A percentile compares a stretch with the other conserved stretches of the same genome.
These are phyloP conservation scores for Pyricularia grisea DNA, from an alignment of 2,329 filamentous ascomycete genomes.

Conservation along the genomic window DNA sequence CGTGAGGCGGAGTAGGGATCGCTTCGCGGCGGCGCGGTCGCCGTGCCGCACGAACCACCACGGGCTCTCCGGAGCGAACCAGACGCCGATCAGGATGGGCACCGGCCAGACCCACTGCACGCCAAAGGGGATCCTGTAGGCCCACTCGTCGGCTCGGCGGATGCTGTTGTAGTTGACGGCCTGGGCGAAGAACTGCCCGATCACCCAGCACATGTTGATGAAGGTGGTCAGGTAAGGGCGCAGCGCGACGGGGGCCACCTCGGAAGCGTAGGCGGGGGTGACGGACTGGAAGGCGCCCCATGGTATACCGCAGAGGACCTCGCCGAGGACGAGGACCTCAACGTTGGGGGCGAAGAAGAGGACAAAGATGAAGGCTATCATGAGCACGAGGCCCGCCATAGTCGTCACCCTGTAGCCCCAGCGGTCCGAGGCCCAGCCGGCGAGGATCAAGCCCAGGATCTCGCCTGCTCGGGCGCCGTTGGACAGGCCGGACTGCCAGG, in stretches of 20 bases:
- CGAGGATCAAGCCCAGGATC: slow-evolving; percentile 44
- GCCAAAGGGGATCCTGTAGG: slow-evolving; percentile 36
- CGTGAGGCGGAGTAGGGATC: slow-evolving; percentile 21
- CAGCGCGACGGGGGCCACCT: slow-evolving; percentile 36
- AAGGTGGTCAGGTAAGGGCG: slow-evolving; percentile 44
- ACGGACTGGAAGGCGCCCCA: slow-evolving; percentile 9
- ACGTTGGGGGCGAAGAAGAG: slow-evolving; percentile 42
- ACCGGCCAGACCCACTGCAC: slow-evolving; percentile 39
- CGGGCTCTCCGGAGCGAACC: slow-evolving; percentile 37
- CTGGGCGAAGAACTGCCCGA: slow-evolving; percentile 40
- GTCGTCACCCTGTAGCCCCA: slow-evolving; percentile 41
- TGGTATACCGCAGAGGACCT: slow-evolving; percentile 26
- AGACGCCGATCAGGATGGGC: slow-evolving; percentile 26
- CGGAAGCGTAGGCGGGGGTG: slow-evolving; percentile 31
- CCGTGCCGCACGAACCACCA: slow-evolving; percentile 35
- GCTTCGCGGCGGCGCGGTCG: slow-evolving; percentile 20
- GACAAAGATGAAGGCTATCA: slow-evolving; percentile 42
- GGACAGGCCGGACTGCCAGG: slow-evolving; percentile 47
- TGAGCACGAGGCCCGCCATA: slow-evolving; percentile 31
- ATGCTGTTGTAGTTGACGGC: slow-evolving; percentile 28
- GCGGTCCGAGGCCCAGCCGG: slow-evolving; percentile 40
- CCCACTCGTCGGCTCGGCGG: slow-evolving; percentile 26
- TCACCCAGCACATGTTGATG: slow-evolving; percentile 48
- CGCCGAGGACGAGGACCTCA: slow-evolving; percentile 34
- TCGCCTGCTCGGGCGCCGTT: slow-evolving; percentile 44